Conservation (phyloP, 768 basidiomycete genomes). For the Naganishia kalamii region DNA sequence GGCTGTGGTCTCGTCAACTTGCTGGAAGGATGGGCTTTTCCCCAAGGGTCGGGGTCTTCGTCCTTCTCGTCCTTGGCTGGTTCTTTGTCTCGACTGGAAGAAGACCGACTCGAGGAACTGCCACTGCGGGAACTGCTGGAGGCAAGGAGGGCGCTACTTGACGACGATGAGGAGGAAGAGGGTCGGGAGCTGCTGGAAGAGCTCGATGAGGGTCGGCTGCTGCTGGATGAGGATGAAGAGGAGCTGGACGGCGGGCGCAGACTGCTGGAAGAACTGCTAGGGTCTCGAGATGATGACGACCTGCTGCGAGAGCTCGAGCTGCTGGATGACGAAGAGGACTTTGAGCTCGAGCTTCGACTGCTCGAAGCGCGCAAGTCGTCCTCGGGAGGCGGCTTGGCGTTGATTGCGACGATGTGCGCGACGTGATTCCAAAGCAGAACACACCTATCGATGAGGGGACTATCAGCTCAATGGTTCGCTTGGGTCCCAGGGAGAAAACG, state of each 20-base stretch:
- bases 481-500: no score
- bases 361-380: neutral
- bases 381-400: neutral
- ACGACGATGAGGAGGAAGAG: neutral
- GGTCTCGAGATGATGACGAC: neutral
- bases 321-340: constrained; percentile 1
- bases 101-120: neutral
- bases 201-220: neutral
- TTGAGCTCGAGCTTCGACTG: neutral
- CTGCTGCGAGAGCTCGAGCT: neutral
- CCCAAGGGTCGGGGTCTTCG: constrained; percentile 17
- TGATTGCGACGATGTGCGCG: neutral
- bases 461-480: no score
- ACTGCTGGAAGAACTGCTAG: neutral
- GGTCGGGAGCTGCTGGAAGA: neutral
- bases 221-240: neutral
- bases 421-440: constrained; percentile 18
- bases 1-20: constrained; percentile 2
- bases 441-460: neutral
- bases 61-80: constrained; percentile 8
- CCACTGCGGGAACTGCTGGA: neutral
- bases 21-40: constrained; percentile 14
- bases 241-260: neutral
- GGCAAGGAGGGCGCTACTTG: neutral
- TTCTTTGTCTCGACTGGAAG: neutral